These are phyloP conservation scores for Calocybe gambosa DNA, from an alignment of 1,284 basidiomycete species.

Conservation along the genomic window DNA sequence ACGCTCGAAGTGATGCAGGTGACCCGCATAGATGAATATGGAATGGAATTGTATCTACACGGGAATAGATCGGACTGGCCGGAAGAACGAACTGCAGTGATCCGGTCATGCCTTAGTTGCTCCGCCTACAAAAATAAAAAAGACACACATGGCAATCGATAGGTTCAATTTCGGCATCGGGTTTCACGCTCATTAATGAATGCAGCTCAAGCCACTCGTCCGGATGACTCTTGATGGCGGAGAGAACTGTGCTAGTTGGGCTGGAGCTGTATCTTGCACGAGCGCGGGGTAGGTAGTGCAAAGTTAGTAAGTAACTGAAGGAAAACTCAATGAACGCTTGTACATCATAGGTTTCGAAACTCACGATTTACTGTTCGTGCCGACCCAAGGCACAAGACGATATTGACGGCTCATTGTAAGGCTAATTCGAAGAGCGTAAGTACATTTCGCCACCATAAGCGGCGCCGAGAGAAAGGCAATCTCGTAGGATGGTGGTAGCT, in stretches of 20 bases:
- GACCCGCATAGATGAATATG: slow-evolving; percentile 33
- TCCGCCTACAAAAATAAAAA: too few relatives aligned
- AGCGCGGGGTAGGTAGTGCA: slow-evolving; percentile 7
- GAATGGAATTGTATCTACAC: slow-evolving; percentile 27
- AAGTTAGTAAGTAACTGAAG: slow-evolving; percentile 2
- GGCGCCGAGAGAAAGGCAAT: slow-evolving; percentile 1
- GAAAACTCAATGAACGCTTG: not conserved
- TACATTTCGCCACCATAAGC: slow-evolving; percentile 2
- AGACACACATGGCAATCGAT: slow-evolving; percentile 10
- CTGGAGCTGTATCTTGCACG: slow-evolving; percentile 1
- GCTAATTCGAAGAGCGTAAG: slow-evolving; percentile 5
- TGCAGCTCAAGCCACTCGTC: slow-evolving; percentile 7
- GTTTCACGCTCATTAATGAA: slow-evolving; percentile 6
- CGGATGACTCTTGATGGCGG: slow-evolving; percentile 4
- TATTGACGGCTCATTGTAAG: slow-evolving; percentile 3
- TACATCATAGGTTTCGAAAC: not conserved
- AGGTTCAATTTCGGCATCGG: slow-evolving; percentile 5
- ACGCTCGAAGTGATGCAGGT: slow-evolving; percentile 25
- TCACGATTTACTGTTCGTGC: slow-evolving; percentile 7
- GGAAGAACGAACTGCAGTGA: slow-evolving; percentile 6
- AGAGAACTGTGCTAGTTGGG: slow-evolving; percentile 1
- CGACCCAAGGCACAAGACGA: slow-evolving; percentile 4
- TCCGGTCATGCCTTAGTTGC: not conserved
- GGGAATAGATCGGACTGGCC: slow-evolving; percentile 1
- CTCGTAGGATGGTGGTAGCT: slow-evolving; percentile 8